phyloP scores from a whole-genome alignment of 208 protist species.

The Leptomonas pyrrhocoris region DNA sequence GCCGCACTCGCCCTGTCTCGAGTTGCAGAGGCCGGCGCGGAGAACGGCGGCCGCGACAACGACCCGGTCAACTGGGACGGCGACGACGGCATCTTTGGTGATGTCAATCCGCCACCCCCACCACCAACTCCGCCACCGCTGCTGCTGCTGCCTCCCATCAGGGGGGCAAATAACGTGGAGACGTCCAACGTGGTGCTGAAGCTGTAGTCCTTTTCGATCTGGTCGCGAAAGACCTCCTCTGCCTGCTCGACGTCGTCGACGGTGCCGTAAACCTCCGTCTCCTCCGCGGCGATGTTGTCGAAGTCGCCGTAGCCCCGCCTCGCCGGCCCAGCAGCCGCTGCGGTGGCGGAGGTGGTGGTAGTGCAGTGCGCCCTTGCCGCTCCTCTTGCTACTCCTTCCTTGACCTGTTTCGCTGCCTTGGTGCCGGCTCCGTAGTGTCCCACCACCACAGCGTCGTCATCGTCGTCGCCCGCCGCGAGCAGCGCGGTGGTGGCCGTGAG shows the following conservation, averaged over 20 bases:
- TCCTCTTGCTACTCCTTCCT: too few species aligned
- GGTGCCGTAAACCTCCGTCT: slow-evolving; percentile 61
- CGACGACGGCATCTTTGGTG: slow-evolving; percentile 4
- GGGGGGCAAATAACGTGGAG: slow-evolving; percentile 25
- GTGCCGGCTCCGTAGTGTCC: neutral
- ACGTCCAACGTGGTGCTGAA: slow-evolving; percentile 59
- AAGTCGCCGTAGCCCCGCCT: neutral
- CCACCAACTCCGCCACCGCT: neutral
- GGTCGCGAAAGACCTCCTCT: slow-evolving; percentile 71
- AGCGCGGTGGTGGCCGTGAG: neutral
- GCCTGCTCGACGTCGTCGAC: slow-evolving; percentile 61
- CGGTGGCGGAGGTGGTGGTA: too few species aligned
- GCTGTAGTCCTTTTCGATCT: slow-evolving; percentile 84
- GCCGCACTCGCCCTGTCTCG: neutral
- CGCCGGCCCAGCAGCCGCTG: neutral
- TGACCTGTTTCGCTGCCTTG: too few species aligned
- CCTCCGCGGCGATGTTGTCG: slow-evolving; percentile 28
- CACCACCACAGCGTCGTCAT: too few species aligned
- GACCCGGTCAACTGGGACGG: neutral
- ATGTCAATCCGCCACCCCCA: too few species aligned
- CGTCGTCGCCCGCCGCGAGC: slow-evolving; percentile 6
- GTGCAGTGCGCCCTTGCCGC: too few species aligned
- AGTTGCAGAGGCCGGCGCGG: slow-evolving; percentile 1
- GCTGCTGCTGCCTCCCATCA: neutral
- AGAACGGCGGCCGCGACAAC: slow-evolving; percentile 7